These are phyloP conservation scores for Nemophila menziesii DNA, from an alignment of 257 asterid species.

Conservation along the genomic window DNA sequence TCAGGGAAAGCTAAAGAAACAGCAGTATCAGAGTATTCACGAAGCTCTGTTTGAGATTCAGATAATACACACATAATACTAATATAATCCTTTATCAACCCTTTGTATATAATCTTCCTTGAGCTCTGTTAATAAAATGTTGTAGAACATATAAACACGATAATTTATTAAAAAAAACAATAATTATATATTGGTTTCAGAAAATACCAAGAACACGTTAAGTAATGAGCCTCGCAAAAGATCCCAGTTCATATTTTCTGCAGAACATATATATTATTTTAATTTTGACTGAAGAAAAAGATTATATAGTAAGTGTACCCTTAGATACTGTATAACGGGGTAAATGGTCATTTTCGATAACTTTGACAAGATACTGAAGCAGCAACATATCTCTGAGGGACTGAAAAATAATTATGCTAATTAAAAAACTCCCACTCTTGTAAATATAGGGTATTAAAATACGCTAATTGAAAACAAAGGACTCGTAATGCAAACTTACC, in stretches of 20 bases:
- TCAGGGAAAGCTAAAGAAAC: conserved; percentile 52
- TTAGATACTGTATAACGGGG: conserved; percentile 47
- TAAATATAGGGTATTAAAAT: not conserved
- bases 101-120: conserved; percentile 58
- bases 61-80: conserved; percentile 30
- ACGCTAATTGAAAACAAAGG: not conserved
- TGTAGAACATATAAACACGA: not conserved
- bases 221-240: conserved; percentile 63
- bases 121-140: conserved; percentile 53
- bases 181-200: not conserved
- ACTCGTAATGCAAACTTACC: conserved; percentile 24
- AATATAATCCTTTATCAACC: conserved; percentile 50
- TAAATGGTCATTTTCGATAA: conserved; percentile 58
- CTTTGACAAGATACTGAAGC: conserved; percentile 67
- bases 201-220: conserved; percentile 60
- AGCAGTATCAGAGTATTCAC: conserved; percentile 22
- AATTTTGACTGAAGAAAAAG: no score
- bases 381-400: conserved; percentile 56
- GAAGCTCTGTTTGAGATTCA: conserved; percentile 18
- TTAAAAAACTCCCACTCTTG: not conserved
- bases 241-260: conserved; percentile 69
- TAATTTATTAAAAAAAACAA: not conserved
- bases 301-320: conserved; percentile 28
- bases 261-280: conserved; percentile 15
- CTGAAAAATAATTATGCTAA: conserved; percentile 25